A percentile compares a stretch with the other conserved stretches of the same genome.
Conservation (phyloP, 2,329 filamentous ascomycete species). For the Neofusicoccum umdonicola region DNA sequence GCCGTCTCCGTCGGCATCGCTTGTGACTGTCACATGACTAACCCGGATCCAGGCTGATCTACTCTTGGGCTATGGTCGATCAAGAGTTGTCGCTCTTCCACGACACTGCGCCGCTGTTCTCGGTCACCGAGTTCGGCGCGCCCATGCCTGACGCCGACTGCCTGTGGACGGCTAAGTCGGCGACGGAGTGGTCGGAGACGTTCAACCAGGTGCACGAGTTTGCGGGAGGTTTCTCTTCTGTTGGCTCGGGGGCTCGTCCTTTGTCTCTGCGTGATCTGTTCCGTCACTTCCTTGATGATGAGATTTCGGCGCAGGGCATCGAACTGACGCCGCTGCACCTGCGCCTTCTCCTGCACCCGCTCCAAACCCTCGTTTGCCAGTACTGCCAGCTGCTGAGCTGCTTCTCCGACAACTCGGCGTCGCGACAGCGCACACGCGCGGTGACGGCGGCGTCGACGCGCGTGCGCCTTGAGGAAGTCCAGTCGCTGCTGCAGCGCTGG, state of each 20-base stretch:
- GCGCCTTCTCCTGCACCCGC: slow-evolving; percentile 65
- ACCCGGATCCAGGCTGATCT: slow-evolving; percentile 56
- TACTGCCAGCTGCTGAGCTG: slow-evolving; percentile 64
- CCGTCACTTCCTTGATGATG: slow-evolving; percentile 65
- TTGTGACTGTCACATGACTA: slow-evolving; percentile 6
- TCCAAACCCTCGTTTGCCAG: slow-evolving; percentile 65
- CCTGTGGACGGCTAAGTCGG: slow-evolving; percentile 61
- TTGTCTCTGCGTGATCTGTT: slow-evolving; percentile 65
- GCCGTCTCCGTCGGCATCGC: not conserved
- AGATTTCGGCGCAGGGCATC: slow-evolving; percentile 53
- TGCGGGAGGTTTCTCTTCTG: slow-evolving; percentile 52
- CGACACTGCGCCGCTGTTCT: slow-evolving; percentile 61
- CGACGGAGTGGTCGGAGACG: slow-evolving; percentile 58
- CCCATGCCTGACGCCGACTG: slow-evolving; percentile 63
- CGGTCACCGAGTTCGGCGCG: slow-evolving; percentile 63
- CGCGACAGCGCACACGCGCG: slow-evolving; percentile 47
- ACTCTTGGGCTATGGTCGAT: slow-evolving; percentile 73
- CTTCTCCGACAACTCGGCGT: slow-evolving; percentile 55
- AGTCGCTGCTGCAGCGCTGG: slow-evolving; percentile 64
- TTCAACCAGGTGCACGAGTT: slow-evolving; percentile 61
- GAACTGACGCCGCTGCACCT: slow-evolving; percentile 58
- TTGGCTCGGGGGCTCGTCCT: slow-evolving; percentile 53
- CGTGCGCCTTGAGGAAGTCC: slow-evolving; percentile 62
- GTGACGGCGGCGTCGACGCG: slow-evolving; percentile 61
- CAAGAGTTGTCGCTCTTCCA: slow-evolving; percentile 69